phyloP scores from a whole-genome alignment of 73 alveolate species.

The Paramecium caudatum region DNA sequence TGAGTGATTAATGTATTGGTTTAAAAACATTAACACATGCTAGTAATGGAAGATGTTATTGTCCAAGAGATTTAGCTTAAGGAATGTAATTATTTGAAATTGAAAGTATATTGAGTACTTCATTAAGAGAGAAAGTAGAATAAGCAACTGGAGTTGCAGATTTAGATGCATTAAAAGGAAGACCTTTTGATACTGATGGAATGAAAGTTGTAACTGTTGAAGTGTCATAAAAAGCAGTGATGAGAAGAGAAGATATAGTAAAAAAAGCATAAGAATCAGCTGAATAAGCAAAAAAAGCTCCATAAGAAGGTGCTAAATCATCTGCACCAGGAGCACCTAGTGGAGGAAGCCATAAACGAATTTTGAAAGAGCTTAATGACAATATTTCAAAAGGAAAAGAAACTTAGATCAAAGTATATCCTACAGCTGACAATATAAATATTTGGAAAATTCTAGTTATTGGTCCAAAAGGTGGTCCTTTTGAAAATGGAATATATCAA shows the following conservation, averaged over 20 bases:
- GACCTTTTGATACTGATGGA: slow-evolving; percentile 66
- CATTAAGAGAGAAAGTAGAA: slow-evolving; percentile 54
- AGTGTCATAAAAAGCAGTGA: slow-evolving; percentile 8
- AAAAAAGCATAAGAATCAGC: slow-evolving; percentile 24
- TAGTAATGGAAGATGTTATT: slow-evolving; percentile 75
- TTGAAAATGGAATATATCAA: slow-evolving; percentile 76
- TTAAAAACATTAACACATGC: slow-evolving; percentile 78
- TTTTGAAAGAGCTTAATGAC: slow-evolving; percentile 68
- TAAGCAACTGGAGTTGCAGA: slow-evolving; percentile 1
- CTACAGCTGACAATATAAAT: slow-evolving; percentile 69
- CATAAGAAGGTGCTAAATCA: neutral
- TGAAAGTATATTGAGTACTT: slow-evolving; percentile 69
- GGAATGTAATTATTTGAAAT: slow-evolving; percentile 77
- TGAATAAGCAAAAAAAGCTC: neutral
- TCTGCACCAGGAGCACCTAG: neutral
- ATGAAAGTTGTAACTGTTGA: neutral
- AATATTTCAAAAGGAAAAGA: neutral
- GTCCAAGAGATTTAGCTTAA: slow-evolving; percentile 68
- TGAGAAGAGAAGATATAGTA: slow-evolving; percentile 45
- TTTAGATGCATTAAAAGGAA: neutral
- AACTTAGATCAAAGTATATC: slow-evolving; percentile 63
- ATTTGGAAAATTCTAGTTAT: slow-evolving; percentile 71
- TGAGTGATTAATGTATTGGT: slow-evolving; percentile 69
- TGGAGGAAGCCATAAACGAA: slow-evolving; percentile 56
- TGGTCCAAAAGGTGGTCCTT: slow-evolving; percentile 82